phyloP scores from a whole-genome alignment of 1,139 yeast species.

The Lodderomyces theae region DNA sequence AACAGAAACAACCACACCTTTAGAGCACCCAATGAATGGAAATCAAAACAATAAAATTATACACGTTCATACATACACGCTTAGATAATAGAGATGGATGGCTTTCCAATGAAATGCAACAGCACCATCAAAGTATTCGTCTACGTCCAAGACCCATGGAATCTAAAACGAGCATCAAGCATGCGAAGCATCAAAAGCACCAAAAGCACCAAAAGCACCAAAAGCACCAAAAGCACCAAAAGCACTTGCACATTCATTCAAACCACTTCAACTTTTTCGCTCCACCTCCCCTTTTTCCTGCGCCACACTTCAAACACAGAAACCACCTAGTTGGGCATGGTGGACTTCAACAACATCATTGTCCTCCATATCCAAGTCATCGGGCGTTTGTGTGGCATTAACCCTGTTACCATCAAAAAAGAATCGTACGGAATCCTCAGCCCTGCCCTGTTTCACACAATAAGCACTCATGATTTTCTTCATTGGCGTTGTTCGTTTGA shows the following conservation, averaged over 20 bases:
- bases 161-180: no score
- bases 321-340: slow-evolving; percentile 83
- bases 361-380: slow-evolving; percentile 85
- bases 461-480: slow-evolving; percentile 96
- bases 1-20: no score
- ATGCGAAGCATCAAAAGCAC: neutral
- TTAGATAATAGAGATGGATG: neutral
- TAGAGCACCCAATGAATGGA: no score
- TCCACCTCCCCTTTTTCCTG: neutral
- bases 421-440: slow-evolving; percentile 77
- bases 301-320: slow-evolving; percentile 1
- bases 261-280: no score
- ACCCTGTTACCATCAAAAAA: slow-evolving; percentile 92
- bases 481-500: slow-evolving; percentile 88
- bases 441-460: slow-evolving; percentile 96
- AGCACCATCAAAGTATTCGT: no score
- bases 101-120: no score
- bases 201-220: neutral
- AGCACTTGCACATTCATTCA: no score
- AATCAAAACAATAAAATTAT: no score
- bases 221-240: neutral
- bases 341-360: slow-evolving; percentile 98
- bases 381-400: slow-evolving; percentile 87
- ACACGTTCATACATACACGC: neutral
- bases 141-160: no score